These are phyloP conservation scores for Backusella macrospora DNA, from an alignment of 192 early-diverging fungal species.

Conservation along the genomic window DNA sequence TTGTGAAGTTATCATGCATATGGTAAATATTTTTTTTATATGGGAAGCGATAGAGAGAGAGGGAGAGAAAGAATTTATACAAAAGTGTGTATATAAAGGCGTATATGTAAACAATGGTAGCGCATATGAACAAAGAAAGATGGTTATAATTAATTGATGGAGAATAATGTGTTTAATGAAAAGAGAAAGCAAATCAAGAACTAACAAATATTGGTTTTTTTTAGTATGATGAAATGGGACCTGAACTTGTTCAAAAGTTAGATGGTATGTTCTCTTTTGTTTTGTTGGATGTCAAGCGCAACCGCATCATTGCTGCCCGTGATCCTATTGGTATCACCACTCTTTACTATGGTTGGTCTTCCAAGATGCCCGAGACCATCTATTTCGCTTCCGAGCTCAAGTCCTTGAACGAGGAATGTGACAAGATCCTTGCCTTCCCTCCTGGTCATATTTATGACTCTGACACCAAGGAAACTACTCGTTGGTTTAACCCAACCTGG, in stretches of 20 bases:
- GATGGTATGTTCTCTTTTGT: conserved; percentile 99
- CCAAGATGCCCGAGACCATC: conserved; percentile 79
- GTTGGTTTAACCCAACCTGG: conserved; percentile 93
- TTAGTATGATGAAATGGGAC: conserved; percentile 86
- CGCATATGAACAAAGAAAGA: neutral
- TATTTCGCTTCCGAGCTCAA: conserved; percentile 97
- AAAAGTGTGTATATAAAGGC: too few species aligned
- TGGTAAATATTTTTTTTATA: conserved; percentile 55
- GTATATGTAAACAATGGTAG: too few species aligned
- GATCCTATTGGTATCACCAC: conserved; percentile 99
- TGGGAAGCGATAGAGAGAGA: neutral
- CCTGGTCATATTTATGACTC: conserved; percentile 94
- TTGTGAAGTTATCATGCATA: conserved; percentile 94
- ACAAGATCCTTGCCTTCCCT: conserved; percentile 96
- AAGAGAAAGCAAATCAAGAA: neutral
- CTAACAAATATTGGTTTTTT: neutral
- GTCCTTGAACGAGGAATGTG: conserved; percentile 95
- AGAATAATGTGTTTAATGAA: neutral
- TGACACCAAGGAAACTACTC: conserved; percentile 72
- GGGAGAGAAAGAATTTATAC: neutral
- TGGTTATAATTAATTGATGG: neutral
- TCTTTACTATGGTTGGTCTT: conserved; percentile 91
- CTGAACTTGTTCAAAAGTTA: conserved; percentile 80
- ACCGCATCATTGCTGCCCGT: conserved; percentile 89
- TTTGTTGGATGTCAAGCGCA: conserved; percentile 80